Conservation (phyloP, 441 rosid species). For the Pelargonium citronellum region DNA sequence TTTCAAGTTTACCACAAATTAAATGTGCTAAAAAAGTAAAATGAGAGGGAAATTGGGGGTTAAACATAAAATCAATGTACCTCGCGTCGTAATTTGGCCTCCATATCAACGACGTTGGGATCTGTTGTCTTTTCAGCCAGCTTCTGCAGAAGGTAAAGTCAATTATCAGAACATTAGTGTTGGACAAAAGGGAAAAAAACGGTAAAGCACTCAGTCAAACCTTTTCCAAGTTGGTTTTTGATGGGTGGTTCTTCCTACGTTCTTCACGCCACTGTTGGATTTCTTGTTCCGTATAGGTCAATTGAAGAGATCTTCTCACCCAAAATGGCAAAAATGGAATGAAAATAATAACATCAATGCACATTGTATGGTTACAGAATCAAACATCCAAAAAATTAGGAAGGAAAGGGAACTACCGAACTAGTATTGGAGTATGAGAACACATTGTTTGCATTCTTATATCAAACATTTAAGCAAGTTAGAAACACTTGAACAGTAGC, state of each 20-base stretch:
- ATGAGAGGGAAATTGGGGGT: constrained; percentile 1
- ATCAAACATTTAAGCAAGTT: no score
- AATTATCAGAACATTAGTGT: constrained; percentile 22
- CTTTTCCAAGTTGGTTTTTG: constrained; percentile 52
- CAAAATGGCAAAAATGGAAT: neutral
- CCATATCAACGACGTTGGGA: constrained; percentile 30
- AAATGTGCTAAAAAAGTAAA: neutral
- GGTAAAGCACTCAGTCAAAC: constrained; percentile 34
- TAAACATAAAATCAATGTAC: constrained; percentile 30
- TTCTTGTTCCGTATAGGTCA: constrained; percentile 57
- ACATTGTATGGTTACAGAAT: constrained; percentile 1
- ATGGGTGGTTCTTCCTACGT: constrained; percentile 68
- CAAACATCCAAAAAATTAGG: neutral
- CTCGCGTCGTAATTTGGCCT: constrained; percentile 54
- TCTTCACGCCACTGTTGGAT: constrained; percentile 67
- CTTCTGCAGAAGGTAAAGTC: constrained; percentile 40
- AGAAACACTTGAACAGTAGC: neutral
- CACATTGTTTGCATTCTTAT: neutral
- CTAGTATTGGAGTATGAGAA: neutral
- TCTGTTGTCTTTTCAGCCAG: constrained; percentile 26
- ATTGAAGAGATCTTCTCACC: constrained; percentile 34
- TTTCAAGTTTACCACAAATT: constrained; percentile 5
- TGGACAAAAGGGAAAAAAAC: constrained; percentile 6
- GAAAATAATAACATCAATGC: neutral
- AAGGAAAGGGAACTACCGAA: neutral